Evolutionary conservation across 2,329 filamentous ascomycete species (phyloP), one percentile per base, ranked within the genome.

Genomic region (Colletotrichum sp.): DNA sequence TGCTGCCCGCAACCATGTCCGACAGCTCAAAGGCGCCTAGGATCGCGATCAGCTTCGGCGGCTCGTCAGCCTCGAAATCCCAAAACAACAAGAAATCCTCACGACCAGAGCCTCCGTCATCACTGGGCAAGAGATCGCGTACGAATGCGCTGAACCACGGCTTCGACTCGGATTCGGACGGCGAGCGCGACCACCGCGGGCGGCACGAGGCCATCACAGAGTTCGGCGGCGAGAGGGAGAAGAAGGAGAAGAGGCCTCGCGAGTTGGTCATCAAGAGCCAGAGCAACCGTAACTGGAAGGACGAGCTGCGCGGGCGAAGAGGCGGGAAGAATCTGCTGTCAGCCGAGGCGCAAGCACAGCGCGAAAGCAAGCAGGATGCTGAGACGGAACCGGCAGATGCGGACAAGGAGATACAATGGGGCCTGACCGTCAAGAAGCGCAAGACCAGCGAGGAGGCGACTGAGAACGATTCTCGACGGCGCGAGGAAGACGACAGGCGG

Each of bases 251-350:
- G 70, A 58, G 38, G 64, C 56, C 82, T 75, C 83, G 82, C 75
- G 79, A 87, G 9, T 85, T 91, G 60, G 85, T 94, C 21, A 95
- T 95, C 78, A 85, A 87, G 34, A 85, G 85, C 52, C 87, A 90
- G 79, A 84, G 86, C 77, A 94, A 94, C 83, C 87, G 89, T 69
- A 90, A 94, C 84, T 93, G 92, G 92, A 87, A 89, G 79, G 87
- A 88, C 73, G 90, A 92, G 73, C 84, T 85, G 76, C 87, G 86
- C 77, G 88, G 87, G 76, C 83, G 84, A 76, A 81, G 82, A 48
- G 85, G 89, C 78, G 69, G 64, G 30, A 92, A 87, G 82, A 92
- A 91, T 81, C 82, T 90, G 16, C 84, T 93, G n/a, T 91, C 91
- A n/a, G 60, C 75, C 8, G 90, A 90, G 76, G 90, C 90, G 55